Evolutionary conservation across 768 basidiomycete genomes (phyloP).

Genomic region (Xerocomus spinulosus): DNA sequence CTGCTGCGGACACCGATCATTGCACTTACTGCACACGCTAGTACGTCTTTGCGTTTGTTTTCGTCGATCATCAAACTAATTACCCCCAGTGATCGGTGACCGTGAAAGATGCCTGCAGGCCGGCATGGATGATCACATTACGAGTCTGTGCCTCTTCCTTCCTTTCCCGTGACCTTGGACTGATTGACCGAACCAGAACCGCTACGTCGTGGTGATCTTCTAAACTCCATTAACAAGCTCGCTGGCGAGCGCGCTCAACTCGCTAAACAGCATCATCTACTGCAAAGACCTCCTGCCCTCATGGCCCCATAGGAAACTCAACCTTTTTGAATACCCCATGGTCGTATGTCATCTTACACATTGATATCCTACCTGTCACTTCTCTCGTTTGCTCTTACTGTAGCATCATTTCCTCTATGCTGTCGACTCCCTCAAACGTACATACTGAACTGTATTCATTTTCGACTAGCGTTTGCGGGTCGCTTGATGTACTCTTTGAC

Average conservation of each 20-base stretch:
- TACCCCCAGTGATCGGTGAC: conserved; percentile 76
- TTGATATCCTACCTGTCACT: conserved; percentile 10
- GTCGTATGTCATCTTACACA: conserved; percentile 2
- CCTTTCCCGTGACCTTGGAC: background rate
- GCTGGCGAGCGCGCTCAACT: conserved; percentile 56
- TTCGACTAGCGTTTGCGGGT: background rate
- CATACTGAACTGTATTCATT: conserved; percentile 7
- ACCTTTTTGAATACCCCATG: conserved; percentile 2
- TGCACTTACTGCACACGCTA: conserved; percentile 95
- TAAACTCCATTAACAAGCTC: conserved; percentile 79
- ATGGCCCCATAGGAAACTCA: conserved; percentile 19
- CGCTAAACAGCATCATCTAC: conserved; percentile 28
- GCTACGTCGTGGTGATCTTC: conserved; percentile 68
- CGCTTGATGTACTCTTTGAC: background rate
- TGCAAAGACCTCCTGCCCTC: conserved; percentile 32
- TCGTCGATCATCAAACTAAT: conserved; percentile 7
- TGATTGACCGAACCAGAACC: conserved; percentile 48
- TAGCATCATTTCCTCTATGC: conserved; percentile 12
- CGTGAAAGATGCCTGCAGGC: conserved; percentile 70
- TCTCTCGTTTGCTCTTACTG: conserved; percentile 7
- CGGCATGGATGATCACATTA: conserved; percentile 83
- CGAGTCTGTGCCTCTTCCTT: conserved; percentile 47
- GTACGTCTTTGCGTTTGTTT: conserved; percentile 43
- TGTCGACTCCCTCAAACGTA: background rate
- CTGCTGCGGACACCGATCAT: conserved; percentile 84